phyloP scores from a whole-genome alignment of 305 asterid genomes.

The Salvia sclarea region DNA sequence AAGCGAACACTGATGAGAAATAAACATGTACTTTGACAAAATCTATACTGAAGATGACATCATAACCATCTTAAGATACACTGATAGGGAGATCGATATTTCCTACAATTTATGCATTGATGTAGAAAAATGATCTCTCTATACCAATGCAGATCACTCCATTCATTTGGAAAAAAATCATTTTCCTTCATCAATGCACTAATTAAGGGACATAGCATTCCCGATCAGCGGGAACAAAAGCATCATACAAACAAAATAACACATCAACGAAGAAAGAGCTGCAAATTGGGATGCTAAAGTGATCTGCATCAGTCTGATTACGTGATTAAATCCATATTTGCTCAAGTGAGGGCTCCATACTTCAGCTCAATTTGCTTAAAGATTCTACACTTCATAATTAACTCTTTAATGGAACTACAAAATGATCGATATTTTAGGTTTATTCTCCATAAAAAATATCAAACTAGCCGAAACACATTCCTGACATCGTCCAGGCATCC shows the following conservation, averaged over 20 bases:
- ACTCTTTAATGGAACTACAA: too few species aligned
- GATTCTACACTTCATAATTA: slow-evolving; percentile 6
- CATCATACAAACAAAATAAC: not conserved
- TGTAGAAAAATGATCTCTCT: not conserved
- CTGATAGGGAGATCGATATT: not conserved
- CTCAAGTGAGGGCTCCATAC: not conserved
- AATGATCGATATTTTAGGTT: too few species aligned
- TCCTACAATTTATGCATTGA: not conserved
- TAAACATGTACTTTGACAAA: not conserved
- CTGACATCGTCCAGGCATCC: too few species aligned
- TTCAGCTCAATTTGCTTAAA: not conserved
- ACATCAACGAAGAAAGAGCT: slow-evolving; percentile 23
- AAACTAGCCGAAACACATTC: too few species aligned
- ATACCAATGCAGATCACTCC: not conserved
- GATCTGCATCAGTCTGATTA: not conserved
- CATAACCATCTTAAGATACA: slow-evolving; percentile 13
- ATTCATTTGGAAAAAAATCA: not conserved
- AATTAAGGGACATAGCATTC: not conserved
- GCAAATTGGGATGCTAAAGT: slow-evolving; percentile 10
- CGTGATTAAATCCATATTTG: not conserved
- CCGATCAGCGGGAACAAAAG: not conserved
- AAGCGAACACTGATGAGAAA: not conserved
- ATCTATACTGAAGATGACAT: slow-evolving; percentile 6
- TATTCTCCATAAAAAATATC: too few species aligned
- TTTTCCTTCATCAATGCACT: slow-evolving; percentile 4